These are phyloP conservation scores for Sindora glabra DNA, from an alignment of 306 rosid species.

Conservation along the genomic window DNA sequence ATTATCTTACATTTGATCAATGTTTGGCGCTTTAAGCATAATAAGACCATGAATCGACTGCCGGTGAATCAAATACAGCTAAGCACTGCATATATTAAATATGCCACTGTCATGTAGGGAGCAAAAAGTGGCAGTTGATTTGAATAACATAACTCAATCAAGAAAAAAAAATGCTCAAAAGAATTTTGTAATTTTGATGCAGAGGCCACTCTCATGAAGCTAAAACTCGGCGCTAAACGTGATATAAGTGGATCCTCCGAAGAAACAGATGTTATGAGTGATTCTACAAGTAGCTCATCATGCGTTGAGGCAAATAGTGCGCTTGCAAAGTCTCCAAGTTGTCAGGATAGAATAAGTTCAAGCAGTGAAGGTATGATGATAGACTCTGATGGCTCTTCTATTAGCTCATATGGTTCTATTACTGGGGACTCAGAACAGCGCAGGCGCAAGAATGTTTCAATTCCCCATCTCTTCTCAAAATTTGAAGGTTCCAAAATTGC, in stretches of 20 bases:
- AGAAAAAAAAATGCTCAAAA: background rate
- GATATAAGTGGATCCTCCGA: slow-evolving; percentile 15
- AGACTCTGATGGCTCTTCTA: slow-evolving; percentile 35
- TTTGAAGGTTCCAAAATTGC: slow-evolving; percentile 18
- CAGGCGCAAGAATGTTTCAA: slow-evolving; percentile 23
- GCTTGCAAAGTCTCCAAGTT: slow-evolving; percentile 15
- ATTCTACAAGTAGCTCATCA: slow-evolving; percentile 29
- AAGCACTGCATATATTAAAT: no score
- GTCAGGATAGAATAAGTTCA: slow-evolving; percentile 1
- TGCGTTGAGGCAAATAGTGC: background rate
- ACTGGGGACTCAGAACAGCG: slow-evolving; percentile 11
- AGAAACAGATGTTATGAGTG: slow-evolving; percentile 9
- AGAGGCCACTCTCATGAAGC: slow-evolving; percentile 83
- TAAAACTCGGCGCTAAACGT: slow-evolving; percentile 61
- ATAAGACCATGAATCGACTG: no score
- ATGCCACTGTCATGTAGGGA: no score
- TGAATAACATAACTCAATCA: background rate
- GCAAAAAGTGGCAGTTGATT: no score
- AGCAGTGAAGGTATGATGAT: slow-evolving; percentile 17
- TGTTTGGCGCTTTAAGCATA: no score
- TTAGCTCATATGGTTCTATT: background rate
- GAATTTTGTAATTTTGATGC: slow-evolving; percentile 15
- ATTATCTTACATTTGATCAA: no score
- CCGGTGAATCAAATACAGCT: no score
- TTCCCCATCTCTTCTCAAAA: slow-evolving; percentile 50